These are phyloP conservation scores for Russula brevipes DNA, from an alignment of 768 basidiomycete genomes.

Conservation along the genomic window DNA sequence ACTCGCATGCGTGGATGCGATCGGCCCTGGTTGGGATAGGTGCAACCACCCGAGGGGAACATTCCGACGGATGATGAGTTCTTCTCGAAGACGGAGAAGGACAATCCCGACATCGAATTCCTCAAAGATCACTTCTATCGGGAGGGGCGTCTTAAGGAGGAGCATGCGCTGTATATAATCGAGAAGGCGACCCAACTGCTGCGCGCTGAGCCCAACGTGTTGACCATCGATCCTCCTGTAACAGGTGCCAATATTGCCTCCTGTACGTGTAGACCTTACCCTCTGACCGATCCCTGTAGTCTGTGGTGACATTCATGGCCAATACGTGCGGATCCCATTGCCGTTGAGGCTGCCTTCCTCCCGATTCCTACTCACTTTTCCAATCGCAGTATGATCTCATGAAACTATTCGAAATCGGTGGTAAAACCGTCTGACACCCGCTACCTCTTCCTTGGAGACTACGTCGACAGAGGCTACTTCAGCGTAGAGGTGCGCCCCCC, in stretches of 20 bases:
- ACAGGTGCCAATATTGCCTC: conserved; percentile 55
- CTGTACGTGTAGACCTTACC: neutral
- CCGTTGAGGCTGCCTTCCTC: neutral
- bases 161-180: conserved; percentile 92
- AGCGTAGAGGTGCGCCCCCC: conserved; percentile 53
- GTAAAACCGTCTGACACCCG: conserved; percentile 67
- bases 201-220: conserved; percentile 79
- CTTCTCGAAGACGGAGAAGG: conserved; percentile 75
- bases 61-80: conserved; percentile 92
- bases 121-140: conserved; percentile 99
- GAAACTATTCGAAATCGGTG: conserved; percentile 75
- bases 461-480: conserved; percentile 73
- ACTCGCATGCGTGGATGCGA: neutral
- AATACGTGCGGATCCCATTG: conserved; percentile 69
- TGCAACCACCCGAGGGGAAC: conserved; percentile 94
- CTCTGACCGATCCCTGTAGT: conserved; percentile 25
- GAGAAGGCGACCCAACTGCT: conserved; percentile 78
- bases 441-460: conserved; percentile 71
- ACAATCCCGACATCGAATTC: conserved; percentile 92
- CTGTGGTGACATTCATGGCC: conserved; percentile 98
- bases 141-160: conserved; percentile 89
- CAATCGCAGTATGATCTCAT: conserved; percentile 60
- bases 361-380: neutral
- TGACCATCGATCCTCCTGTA: conserved; percentile 94
- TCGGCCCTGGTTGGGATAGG: conserved; percentile 44